phyloP scores from a whole-genome alignment of 768 basidiomycete species.

The Guyanaporus albipodus region DNA sequence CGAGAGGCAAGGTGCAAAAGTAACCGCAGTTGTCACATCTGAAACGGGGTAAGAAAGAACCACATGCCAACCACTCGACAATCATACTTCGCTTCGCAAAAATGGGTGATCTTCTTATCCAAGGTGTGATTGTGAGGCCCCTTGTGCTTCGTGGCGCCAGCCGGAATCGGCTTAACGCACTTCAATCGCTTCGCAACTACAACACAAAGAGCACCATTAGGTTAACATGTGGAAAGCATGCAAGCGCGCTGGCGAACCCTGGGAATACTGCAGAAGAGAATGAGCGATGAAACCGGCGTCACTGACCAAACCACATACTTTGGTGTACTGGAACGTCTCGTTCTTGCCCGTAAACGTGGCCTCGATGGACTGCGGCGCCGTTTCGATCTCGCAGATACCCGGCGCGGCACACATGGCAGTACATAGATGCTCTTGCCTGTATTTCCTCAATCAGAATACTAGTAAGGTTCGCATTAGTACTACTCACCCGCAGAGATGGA shows the following conservation, averaged over 20 bases:
- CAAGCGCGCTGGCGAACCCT: constrained; percentile 34
- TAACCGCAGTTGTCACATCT: constrained; percentile 58
- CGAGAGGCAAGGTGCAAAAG: constrained; percentile 53
- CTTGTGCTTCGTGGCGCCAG: constrained; percentile 39
- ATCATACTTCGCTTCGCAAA: constrained; percentile 46
- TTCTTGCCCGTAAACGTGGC: constrained; percentile 58
- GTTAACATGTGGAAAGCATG: background rate
- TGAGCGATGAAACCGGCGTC: background rate
- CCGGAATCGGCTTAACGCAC: constrained; percentile 45
- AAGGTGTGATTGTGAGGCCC: constrained; percentile 49
- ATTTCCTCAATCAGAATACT: background rate
- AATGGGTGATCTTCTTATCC: constrained; percentile 46
- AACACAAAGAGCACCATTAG: background rate
- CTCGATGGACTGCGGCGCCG: constrained; percentile 54
- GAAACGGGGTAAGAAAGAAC: background rate
- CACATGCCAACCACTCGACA: background rate
- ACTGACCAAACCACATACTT: constrained; percentile 35
- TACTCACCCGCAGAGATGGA: constrained; percentile 57
- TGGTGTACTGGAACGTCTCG: constrained; percentile 62
- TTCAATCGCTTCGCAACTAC: constrained; percentile 48
- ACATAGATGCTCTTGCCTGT: constrained; percentile 54
- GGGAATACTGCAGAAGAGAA: constrained; percentile 42
- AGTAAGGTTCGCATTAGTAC: background rate
- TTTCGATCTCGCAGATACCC: constrained; percentile 59
- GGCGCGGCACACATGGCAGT: constrained; percentile 36